phyloP scores from a whole-genome alignment of 1,284 basidiomycete species.

The Irpex lacteus region DNA sequence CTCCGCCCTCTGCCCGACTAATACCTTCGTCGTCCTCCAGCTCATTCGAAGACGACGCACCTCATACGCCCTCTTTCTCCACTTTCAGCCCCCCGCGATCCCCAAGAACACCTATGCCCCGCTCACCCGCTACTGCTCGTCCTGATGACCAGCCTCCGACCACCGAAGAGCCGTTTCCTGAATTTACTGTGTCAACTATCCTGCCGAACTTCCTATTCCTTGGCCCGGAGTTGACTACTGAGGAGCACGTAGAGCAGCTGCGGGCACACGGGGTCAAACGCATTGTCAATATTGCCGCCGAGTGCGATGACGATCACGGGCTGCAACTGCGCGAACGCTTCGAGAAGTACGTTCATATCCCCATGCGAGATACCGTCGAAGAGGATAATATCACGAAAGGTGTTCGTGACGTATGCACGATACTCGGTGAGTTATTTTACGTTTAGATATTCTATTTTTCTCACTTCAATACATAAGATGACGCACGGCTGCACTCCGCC shows the following conservation, averaged over 20 bases:
- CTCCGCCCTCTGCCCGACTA: conserved; percentile 46
- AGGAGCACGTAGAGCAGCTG: conserved; percentile 75
- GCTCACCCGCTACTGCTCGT: conserved; percentile 59
- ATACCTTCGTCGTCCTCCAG: conserved; percentile 18
- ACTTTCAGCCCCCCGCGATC: conserved; percentile 23
- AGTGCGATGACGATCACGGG: conserved; percentile 84
- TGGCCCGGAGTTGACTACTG: conserved; percentile 81
- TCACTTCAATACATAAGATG: conserved; percentile 52
- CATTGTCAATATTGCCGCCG: conserved; percentile 89
- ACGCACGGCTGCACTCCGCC: conserved; percentile 83
- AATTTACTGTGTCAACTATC: conserved; percentile 83
- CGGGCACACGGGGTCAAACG: conserved; percentile 77
- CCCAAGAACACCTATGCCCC: conserved; percentile 34
- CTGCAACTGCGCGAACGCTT: conserved; percentile 66
- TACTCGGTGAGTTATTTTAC: conserved; percentile 62
- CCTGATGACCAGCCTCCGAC: conserved; percentile 53
- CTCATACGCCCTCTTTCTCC: conserved; percentile 30
- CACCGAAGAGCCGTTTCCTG: conserved; percentile 53
- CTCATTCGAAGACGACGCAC: conserved; percentile 23
- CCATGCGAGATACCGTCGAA: conserved; percentile 94
- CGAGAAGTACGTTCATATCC: conserved; percentile 81
- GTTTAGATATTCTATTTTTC: background rate
- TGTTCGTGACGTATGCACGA: conserved; percentile 81
- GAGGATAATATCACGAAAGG: conserved; percentile 87
- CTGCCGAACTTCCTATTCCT: conserved; percentile 89